Base-by-base conservation (phyloP, 2,329 filamentous ascomycete genomes). In the Apiospora arundinis region DNA sequence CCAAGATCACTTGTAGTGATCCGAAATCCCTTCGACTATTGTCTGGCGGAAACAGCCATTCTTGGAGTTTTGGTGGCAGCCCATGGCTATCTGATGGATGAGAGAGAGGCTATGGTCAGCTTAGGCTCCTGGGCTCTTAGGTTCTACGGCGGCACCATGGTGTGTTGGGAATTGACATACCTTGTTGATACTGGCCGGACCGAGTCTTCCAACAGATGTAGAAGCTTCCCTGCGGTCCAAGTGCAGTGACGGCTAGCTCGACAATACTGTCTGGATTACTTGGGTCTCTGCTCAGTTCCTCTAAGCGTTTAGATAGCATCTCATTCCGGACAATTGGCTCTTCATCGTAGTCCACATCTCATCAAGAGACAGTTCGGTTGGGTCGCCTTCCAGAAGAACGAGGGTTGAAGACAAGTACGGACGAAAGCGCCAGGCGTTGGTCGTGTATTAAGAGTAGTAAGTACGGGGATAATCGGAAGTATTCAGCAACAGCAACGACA, bases 201-300 rank as follows among this genome's bases (percentile, higher is more conserved):
- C 71, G 72, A 4, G 77, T 79, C 72, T 78, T 80, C 78, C 78
- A 80, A 68, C 78, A 79, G 45, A 80, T 77, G 68, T 80, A 80
- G 66, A 78, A 78, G 37, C 76, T 73, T 40, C 78, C 78, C 44
- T 73, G 70, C 4, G 77, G 76, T 28, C 78, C 78, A 2, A 80
- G 74, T 46, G 78, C 78, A 1, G 78, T 80, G n/a, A 80, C 78
- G 63, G 79, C 76, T 25, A 80, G 74, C 68, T 79, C 77, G 14
- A 76, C 75, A 69, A 79, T 75, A 44, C 76, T 76, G 28, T 78
- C 76, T 68, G 76, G 72, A 46, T 76, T 73, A 60, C 70, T 72
- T 65, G 72, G 70, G 60, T 76, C 74, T 71, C 75, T 73, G 56
- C 72, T 74, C 44, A 78, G 56, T 52, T 75, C 76, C 37, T 76